Percentiles rank a stretch among this genome's conserved stretches.
Evolutionary conservation across 371 early-diverging fungal species (phyloP).

Genomic region (Lichtheimia ornata): DNA sequence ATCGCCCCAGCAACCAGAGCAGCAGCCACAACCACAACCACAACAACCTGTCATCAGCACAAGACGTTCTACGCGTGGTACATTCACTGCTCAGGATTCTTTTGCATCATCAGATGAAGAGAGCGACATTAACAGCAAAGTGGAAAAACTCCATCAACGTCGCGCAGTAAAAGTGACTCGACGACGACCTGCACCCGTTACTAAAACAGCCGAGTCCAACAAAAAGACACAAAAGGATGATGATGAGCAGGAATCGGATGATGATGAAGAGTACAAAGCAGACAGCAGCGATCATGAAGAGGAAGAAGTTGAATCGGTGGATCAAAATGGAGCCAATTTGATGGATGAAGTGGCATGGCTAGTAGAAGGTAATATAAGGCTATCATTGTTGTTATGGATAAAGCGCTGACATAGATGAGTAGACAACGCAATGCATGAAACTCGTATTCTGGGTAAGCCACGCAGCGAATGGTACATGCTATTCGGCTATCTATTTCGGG

Average conservation of each 20-base stretch:
- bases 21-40: neutral
- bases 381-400: neutral
- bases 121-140: neutral
- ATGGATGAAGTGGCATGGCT: constrained; percentile 10
- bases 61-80: too few species aligned
- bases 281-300: neutral
- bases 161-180: neutral
- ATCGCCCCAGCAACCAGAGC: neutral
- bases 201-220: neutral
- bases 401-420: too few species aligned
- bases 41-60: neutral
- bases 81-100: constrained; percentile 7
- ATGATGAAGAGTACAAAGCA: neutral
- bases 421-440: neutral
- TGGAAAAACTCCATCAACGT: neutral
- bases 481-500: too few species aligned
- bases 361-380: constrained; percentile 3
- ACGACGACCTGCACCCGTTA: neutral
- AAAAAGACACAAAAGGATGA: neutral
- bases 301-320: neutral
- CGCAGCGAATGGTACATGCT: too few species aligned
- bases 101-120: constrained; percentile 10
- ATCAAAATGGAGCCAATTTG: neutral
- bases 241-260: neutral
- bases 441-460: too few species aligned